Percentiles rank a stretch among this genome's conserved stretches.
Conservation (phyloP, 2,329 filamentous ascomycete genomes). For the Ustulina deusta region DNA sequence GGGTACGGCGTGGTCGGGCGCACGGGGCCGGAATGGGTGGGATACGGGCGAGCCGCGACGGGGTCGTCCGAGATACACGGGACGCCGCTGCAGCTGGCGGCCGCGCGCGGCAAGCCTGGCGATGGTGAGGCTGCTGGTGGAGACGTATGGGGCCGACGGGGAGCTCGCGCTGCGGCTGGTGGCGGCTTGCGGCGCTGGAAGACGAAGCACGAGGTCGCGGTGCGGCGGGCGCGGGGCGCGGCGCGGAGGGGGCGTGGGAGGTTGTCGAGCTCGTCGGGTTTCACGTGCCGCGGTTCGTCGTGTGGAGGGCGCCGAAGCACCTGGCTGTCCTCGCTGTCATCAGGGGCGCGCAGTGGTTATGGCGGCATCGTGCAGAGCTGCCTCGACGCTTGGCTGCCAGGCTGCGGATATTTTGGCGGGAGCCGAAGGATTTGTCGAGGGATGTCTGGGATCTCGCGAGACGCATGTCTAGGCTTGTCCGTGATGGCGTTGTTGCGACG, state of each 20-base stretch:
- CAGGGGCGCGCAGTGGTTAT: not conserved
- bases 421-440: not conserved
- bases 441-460: not conserved
- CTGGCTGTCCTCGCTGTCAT: not conserved
- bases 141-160: constrained; percentile 15
- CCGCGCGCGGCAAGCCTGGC: constrained; percentile 4
- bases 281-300: not conserved
- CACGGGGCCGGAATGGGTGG: no score
- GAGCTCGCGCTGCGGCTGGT: constrained; percentile 24
- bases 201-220: not conserved
- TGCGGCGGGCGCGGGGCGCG: not conserved
- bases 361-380: not conserved
- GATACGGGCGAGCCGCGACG: not conserved
- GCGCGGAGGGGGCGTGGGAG: not conserved
- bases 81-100: constrained; percentile 20
- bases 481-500: not conserved
- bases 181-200: constrained; percentile 7
- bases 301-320: constrained; percentile 7
- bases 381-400: not conserved
- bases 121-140: constrained; percentile 14
- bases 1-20: not conserved
- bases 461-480: not conserved
- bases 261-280: not conserved
- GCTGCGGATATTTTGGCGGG: not conserved
- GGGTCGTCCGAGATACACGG: not conserved